phyloP scores from a whole-genome alignment of 208 protist genomes.

The Trypanosomatidae sp. region DNA sequence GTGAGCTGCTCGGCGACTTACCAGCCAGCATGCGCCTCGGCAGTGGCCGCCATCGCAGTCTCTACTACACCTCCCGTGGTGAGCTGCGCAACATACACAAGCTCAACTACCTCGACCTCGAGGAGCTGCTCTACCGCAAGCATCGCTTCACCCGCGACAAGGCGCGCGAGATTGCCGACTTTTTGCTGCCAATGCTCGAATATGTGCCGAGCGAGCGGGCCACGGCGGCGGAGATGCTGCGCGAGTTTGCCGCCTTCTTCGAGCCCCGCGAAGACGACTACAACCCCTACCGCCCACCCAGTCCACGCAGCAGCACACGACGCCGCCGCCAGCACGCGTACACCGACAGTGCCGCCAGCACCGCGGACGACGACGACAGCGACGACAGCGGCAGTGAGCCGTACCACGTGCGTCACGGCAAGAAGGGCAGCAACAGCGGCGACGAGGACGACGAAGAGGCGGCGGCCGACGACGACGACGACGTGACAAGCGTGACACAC shows the following conservation, averaged over 20 bases:
- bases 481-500: too few species aligned
- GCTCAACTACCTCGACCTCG: slow-evolving; percentile 60
- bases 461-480: slow-evolving; percentile 3
- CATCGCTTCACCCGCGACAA: slow-evolving; percentile 87
- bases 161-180: slow-evolving; percentile 85
- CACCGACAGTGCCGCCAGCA: slow-evolving; percentile 1
- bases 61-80: slow-evolving; percentile 84
- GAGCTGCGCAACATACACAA: slow-evolving; percentile 71
- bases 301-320: too few species aligned
- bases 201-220: slow-evolving; percentile 72
- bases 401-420: too few species aligned
- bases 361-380: slow-evolving; percentile 15
- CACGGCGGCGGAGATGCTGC: slow-evolving; percentile 76
- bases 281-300: too few species aligned
- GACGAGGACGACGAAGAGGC: slow-evolving; percentile 10
- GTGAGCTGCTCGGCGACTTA: slow-evolving; percentile 87
- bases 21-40: slow-evolving; percentile 79
- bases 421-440: slow-evolving; percentile 1
- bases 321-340: too few species aligned
- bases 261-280: slow-evolving; percentile 80
- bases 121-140: slow-evolving; percentile 87
- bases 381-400: too few species aligned
- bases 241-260: slow-evolving; percentile 72
- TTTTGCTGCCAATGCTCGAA: slow-evolving; percentile 93
- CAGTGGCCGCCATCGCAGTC: slow-evolving; percentile 41